Conservation (phyloP, 257 asterid genomes). For the Anisodus tanguticus region DNA sequence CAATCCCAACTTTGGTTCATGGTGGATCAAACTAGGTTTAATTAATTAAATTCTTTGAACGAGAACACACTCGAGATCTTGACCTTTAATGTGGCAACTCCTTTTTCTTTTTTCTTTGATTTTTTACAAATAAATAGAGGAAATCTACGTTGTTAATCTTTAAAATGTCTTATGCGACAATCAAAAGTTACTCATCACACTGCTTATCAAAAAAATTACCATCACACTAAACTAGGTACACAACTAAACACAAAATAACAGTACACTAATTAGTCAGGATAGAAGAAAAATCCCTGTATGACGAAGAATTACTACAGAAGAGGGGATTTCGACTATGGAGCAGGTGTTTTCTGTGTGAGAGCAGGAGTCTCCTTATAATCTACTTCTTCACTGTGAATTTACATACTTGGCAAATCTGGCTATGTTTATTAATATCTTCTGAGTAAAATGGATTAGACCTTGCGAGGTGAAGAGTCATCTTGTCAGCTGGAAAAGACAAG, state of each 20-base stretch:
- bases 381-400: not conserved
- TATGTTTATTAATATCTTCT: not conserved
- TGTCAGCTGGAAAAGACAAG: not conserved
- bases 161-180: not conserved
- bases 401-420: not conserved
- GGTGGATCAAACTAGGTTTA: slow-evolving; percentile 6
- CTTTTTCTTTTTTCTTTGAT: not conserved
- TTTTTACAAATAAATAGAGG: not conserved
- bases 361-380: not conserved
- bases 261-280: not conserved
- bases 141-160: not conserved
- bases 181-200: not conserved
- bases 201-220: not conserved
- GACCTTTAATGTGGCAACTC: not conserved
- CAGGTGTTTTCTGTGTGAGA: not conserved
- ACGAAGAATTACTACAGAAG: not conserved
- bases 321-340: not conserved
- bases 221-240: not conserved
- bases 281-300: not conserved
- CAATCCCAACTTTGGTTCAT: not conserved
- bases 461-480: not conserved
- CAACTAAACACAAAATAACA: not conserved
- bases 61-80: not conserved
- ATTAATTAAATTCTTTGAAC: not conserved
- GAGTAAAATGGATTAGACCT: slow-evolving; percentile 9